Evolutionary conservation across 116 monocot genomes (phyloP), one percentile per base, ranked within the genome.

Genomic region (Thalassia testudinum): DNA sequence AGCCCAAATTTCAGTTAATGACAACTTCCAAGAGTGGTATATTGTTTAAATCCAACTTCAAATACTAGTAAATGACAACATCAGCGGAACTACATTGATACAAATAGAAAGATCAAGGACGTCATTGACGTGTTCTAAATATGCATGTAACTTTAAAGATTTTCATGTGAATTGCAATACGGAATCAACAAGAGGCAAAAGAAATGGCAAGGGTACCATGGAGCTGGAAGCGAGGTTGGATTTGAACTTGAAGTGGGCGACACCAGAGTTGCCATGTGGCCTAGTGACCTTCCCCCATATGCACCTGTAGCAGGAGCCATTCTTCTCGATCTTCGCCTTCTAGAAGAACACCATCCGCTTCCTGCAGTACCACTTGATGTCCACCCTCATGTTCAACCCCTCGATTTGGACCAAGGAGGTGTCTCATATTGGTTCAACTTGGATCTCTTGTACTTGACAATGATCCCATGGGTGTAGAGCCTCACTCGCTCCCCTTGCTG

Each of bases 361-460:
- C 14, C 81, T 75, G 37, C 37, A 27, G 67, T 86, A 78, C 78
- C 86, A 81, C 0, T 57, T 57, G 6, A 78, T 75, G 50, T 86
- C 81, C 52, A 81, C 81, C 62, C 69, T 81, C 5, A 78, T 81
- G 63, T 78, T 81, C 57, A 86, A 75, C 0, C 86, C 86, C 70
- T 86, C 78, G 58, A 86, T 78, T 62, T 86, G 81, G 5, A 86
- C 12, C 72, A 81, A 53, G 37, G 81, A 81, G 22, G 81, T 78
- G 60, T 78, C 70, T 80, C 77, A 26, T 86, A 75, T 67, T 81
- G 81, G 61, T 78, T 86, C 47, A 75, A 86, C 58, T 86, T 81
- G 54, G 72, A 86, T 25, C 85, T 74, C 66, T 85, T 85, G 62
- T 77, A 85, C 24, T 77, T 74, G 43, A 86, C 80, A 42, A 86